These are phyloP conservation scores for Dryadomyces quercus-mongolicae DNA, from an alignment of 2,329 filamentous ascomycete species.

Conservation along the genomic window DNA sequence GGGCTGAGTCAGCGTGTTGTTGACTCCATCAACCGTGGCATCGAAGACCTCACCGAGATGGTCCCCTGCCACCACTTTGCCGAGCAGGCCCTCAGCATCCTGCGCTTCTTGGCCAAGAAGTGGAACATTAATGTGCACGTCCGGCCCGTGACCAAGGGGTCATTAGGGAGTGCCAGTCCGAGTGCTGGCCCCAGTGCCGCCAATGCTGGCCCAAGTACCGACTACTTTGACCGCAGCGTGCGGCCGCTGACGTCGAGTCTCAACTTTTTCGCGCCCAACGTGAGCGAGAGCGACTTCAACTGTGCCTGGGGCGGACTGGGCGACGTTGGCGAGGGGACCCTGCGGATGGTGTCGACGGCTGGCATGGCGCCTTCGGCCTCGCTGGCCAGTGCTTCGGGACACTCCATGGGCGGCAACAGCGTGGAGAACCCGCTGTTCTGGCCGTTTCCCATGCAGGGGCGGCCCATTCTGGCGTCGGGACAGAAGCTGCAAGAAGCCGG, in stretches of 20 bases:
- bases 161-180: neutral
- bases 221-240: constrained; percentile 14
- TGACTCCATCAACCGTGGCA: constrained; percentile 38
- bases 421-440: constrained; percentile 45
- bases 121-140: constrained; percentile 45
- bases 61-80: constrained; percentile 48
- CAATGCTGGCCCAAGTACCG: neutral
- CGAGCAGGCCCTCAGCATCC: constrained; percentile 46
- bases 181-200: neutral
- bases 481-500: constrained; percentile 37
- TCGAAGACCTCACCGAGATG: constrained; percentile 48
- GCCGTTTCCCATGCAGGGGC: constrained; percentile 49
- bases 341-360: constrained; percentile 1
- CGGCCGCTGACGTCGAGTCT: constrained; percentile 37
- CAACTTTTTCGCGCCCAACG: constrained; percentile 44
- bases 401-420: constrained; percentile 19
- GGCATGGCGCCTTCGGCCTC: constrained; percentile 3
- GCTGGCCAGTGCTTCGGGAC: neutral
- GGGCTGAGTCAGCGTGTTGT: constrained; percentile 26
- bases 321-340: neutral
- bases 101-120: constrained; percentile 43
- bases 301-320: constrained; percentile 28
- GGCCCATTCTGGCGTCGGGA: constrained; percentile 38
- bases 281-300: constrained; percentile 34
- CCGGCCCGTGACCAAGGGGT: constrained; percentile 7